A percentile compares a stretch with the other conserved stretches of the same genome.
These are phyloP conservation scores for Rubus parviflorus DNA, from an alignment of 306 rosid species.

Conservation along the genomic window DNA sequence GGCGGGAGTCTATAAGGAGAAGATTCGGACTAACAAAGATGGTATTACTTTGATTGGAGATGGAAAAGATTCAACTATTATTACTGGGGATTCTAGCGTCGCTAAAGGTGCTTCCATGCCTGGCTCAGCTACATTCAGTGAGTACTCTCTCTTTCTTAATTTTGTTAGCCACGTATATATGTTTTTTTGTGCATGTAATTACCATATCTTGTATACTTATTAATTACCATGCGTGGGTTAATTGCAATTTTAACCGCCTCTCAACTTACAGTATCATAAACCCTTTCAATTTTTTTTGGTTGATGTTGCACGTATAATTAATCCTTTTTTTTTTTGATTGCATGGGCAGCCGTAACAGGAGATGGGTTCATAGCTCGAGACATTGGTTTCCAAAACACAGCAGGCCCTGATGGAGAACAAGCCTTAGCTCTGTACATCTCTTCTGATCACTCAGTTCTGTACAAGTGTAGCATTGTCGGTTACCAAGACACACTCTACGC, in stretches of 20 bases:
- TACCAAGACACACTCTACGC: conserved; percentile 60
- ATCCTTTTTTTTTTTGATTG: background rate
- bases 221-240: too few species aligned
- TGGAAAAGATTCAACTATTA: conserved; percentile 44
- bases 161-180: background rate
- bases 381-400: conserved; percentile 50
- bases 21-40: conserved; percentile 40
- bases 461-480: conserved; percentile 41
- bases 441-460: conserved; percentile 44
- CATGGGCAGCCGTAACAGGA: conserved; percentile 40
- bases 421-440: conserved; percentile 46
- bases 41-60: conserved; percentile 59
- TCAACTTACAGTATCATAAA: background rate
- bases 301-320: background rate
- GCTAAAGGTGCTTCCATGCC: conserved; percentile 30
- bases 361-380: conserved; percentile 49
- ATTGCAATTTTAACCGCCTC: background rate
- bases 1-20: conserved; percentile 49
- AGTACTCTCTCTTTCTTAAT: conserved; percentile 25
- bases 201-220: background rate
- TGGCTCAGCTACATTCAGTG: conserved; percentile 44
- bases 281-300: too few species aligned
- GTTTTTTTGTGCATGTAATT: background rate
- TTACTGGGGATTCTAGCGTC: conserved; percentile 33
- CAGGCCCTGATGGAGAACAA: conserved; percentile 43